These are phyloP conservation scores for Paramecium octaurelia DNA, from an alignment of 73 alveolate genomes.

Conservation along the genomic window DNA sequence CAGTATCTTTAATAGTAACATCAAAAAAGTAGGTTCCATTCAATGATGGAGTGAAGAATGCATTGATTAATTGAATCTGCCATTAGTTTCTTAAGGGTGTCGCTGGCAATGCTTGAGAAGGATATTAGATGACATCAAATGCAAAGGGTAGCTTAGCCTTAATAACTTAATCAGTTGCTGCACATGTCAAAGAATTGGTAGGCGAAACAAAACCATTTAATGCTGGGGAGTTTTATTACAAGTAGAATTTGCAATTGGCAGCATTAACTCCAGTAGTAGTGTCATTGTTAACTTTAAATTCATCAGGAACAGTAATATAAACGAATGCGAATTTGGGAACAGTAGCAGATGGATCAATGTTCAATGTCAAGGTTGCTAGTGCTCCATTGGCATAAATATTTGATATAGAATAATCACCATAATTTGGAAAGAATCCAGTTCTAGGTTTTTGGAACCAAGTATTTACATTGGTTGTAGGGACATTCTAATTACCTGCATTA, in stretches of 20 bases:
- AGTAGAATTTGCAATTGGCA: neutral
- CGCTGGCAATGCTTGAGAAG: neutral
- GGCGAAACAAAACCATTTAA: neutral
- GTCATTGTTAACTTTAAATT: neutral
- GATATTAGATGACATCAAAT: neutral
- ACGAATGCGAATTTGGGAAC: neutral
- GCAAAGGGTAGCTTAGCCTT: neutral
- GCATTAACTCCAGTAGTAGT: neutral
- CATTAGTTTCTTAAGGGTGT: neutral
- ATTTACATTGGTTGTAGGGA: neutral
- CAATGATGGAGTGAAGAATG: constrained; percentile 19
- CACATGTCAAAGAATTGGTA: neutral
- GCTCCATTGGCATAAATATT: neutral
- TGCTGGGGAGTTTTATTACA: neutral
- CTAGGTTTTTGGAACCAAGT: neutral
- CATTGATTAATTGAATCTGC: neutral
- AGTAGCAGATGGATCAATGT: constrained; percentile 1
- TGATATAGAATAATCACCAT: neutral
- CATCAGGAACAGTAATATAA: neutral
- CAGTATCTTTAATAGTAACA: constrained; percentile 33
- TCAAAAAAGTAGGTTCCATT: constrained; percentile 63
- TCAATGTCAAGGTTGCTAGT: neutral
- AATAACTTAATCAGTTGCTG: neutral
- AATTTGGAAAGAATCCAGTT: constrained; percentile 27
- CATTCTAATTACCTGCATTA: constrained; percentile 19